phyloP scores from a whole-genome alignment of 2,329 filamentous ascomycete genomes.

The Pseudocercospora pini-densiflorae region DNA sequence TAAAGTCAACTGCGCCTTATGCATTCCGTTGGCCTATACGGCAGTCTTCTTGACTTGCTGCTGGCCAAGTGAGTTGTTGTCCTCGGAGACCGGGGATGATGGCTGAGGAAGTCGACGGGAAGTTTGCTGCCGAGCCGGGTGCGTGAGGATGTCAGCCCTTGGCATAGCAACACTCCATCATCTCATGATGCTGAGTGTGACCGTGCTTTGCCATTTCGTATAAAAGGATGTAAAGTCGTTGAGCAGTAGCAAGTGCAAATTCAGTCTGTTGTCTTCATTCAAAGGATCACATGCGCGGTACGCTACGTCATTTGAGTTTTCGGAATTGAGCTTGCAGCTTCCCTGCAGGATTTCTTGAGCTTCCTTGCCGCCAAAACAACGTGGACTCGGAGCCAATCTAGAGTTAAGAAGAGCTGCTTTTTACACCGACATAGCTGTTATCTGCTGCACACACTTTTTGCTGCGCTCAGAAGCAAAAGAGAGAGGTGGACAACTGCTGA shows the following conservation, averaged over 20 bases:
- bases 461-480: neutral
- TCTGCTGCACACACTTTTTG: neutral
- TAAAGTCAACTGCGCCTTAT: no score
- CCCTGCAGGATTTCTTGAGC: neutral
- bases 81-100: slow-evolving; percentile 1
- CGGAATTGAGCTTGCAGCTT: neutral
- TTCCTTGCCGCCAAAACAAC: neutral
- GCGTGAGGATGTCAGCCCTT: neutral
- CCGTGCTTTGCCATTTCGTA: neutral
- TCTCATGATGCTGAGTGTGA: neutral
- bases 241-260: neutral
- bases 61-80: neutral
- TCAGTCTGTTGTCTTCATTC: neutral
- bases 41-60: no score
- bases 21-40: no score
- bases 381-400: neutral
- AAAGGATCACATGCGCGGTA: neutral
- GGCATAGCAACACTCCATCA: neutral
- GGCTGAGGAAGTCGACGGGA: neutral
- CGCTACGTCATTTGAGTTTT: neutral
- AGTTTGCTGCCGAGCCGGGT: neutral
- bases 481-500: neutral
- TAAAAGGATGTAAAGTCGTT: neutral
- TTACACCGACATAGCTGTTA: neutral
- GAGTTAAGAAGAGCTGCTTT: neutral